Percentiles rank a stretch among this genome's conserved stretches.
phyloP scores from a whole-genome alignment of 371 early-diverging fungal species.

The Ecytonucleospora hepatopenaei region DNA sequence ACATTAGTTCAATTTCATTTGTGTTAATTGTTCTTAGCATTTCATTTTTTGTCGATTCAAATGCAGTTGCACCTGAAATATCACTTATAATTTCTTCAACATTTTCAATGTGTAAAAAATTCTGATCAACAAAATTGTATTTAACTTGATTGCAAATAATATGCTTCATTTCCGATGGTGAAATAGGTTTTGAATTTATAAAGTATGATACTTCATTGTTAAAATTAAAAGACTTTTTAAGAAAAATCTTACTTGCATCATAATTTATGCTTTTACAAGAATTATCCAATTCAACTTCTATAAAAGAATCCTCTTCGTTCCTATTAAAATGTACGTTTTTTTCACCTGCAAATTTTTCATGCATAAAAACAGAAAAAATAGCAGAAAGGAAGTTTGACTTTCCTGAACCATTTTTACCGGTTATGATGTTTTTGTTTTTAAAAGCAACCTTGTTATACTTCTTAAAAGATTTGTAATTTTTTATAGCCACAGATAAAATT shows the following conservation, averaged over 20 bases:
- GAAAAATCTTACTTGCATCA: slow-evolving; percentile 66
- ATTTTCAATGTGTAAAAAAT: slow-evolving; percentile 72
- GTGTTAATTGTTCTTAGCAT: slow-evolving; percentile 78
- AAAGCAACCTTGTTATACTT: slow-evolving; percentile 21
- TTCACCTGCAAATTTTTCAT: slow-evolving; percentile 75
- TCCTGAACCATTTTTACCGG: slow-evolving; percentile 92
- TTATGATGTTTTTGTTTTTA: slow-evolving; percentile 41
- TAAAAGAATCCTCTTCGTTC: slow-evolving; percentile 62
- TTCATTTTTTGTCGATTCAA: slow-evolving; percentile 79
- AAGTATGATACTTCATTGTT: slow-evolving; percentile 71
- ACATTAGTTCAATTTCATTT: slow-evolving; percentile 67
- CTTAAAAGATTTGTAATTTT: slow-evolving; percentile 51
- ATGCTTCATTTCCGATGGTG: slow-evolving; percentile 73
- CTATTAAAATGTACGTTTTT: slow-evolving; percentile 67
- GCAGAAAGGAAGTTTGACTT: slow-evolving; percentile 96
- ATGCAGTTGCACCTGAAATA: slow-evolving; percentile 88
- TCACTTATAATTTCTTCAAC: slow-evolving; percentile 79
- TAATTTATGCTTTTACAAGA: slow-evolving; percentile 77
- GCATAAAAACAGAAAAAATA: slow-evolving; percentile 65
- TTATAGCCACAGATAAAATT: slow-evolving; percentile 42
- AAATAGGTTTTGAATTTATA: slow-evolving; percentile 71
- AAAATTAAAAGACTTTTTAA: slow-evolving; percentile 66
- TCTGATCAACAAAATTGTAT: slow-evolving; percentile 96
- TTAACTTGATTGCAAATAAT: slow-evolving; percentile 81
- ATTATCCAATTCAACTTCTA: slow-evolving; percentile 92